Evolutionary conservation across 495 filamentous ascomycete species (phyloP), one percentile per base, ranked within the genome.

Genomic region (Aspergillus diversus): DNA sequence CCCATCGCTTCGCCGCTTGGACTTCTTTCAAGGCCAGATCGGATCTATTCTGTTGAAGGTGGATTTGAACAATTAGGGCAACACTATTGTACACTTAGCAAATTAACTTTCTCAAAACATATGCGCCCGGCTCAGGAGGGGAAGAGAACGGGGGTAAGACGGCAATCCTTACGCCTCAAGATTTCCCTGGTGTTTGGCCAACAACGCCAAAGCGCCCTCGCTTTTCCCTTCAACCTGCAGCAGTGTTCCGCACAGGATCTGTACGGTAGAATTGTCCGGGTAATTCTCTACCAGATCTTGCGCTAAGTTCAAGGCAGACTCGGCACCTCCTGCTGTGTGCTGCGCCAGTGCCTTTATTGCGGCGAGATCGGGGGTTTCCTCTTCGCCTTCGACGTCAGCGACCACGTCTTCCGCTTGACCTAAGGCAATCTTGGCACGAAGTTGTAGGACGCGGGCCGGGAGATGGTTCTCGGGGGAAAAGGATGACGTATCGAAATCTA

Each of bases 1-100:
- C 95, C 92, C 93, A 98, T 73, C 91, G 88, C 75, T 93, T 86
- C 31, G 95, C 95, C n/a, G 89, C 87, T 53, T 88, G 79, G 13
- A 97, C 91, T 73, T 97, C 93, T 75, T 97, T 96, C 5, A 90
- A 67, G 5, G 95, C 95, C 35, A 98, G 84, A 71, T 98, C 94
- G 60, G 86, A 87, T 37, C 94, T 86, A 81, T 97, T 97, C 69
- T 96, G 91, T 59, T 90, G 85, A 9, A 99, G 87, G 66, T 97
- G 90, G 57, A 97, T 96, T 74, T 99, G 94, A 16, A 94, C 87
- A 54, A 90, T 89, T 53, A 96, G 77, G 46, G 92, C 84, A 57
- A 93, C 84, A 49, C 84, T 84, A 68, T 42, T 12, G 16, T 27
- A 27, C 21, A 27, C 21, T 16, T 12, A 37, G 0, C 17, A 6